These are phyloP conservation scores for Pseudevernia furfuracea DNA, from an alignment of 495 filamentous ascomycete species.

Conservation along the genomic window DNA sequence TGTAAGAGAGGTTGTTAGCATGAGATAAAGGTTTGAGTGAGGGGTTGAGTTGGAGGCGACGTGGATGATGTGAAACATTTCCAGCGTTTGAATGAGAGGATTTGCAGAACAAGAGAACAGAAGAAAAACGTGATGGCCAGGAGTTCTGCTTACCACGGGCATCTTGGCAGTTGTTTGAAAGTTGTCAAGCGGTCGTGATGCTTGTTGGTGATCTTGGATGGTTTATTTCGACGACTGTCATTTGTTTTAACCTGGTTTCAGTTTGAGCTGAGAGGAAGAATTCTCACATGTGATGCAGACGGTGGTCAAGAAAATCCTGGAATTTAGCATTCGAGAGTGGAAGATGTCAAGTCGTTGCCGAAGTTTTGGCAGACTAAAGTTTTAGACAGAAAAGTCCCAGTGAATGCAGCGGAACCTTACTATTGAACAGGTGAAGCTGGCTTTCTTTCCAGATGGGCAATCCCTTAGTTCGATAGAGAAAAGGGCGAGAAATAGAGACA, in stretches of 20 bases:
- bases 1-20: background rate
- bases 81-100: no score
- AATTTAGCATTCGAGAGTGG: no score
- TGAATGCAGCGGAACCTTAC: no score
- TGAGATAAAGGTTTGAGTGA: background rate
- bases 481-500: no score
- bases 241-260: background rate
- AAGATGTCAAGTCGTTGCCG: no score
- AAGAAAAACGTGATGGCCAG: background rate
- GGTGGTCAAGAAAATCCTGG: background rate
- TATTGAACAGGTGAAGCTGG: no score
- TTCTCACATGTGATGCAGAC: background rate
- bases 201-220: background rate
- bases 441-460: no score
- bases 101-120: no score
- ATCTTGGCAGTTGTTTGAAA: background rate
- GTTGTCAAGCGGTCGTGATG: background rate
- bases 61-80: background rate
- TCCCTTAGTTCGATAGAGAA: no score
- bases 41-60: background rate
- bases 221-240: background rate
- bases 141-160: conserved; percentile 2
- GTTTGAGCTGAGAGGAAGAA: background rate
- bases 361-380: no score
- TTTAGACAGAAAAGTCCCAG: no score